These are phyloP conservation scores for Saccharomycopsis phalli DNA, from an alignment of 1,139 yeast species.

Conservation along the genomic window DNA sequence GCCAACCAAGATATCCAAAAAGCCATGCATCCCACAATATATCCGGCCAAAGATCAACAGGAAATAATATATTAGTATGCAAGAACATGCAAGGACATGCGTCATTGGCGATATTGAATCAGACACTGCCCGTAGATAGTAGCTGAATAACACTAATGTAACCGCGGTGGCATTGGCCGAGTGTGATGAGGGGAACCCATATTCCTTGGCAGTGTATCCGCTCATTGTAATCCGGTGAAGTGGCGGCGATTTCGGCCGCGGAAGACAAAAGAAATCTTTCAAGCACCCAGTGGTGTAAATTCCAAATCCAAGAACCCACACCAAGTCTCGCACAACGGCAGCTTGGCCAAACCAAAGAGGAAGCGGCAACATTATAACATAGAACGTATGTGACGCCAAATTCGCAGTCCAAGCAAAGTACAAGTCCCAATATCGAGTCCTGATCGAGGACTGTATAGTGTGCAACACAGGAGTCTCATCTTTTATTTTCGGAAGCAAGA, in stretches of 20 bases:
- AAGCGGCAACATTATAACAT: conserved; percentile 78
- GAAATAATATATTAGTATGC: conserved; percentile 41
- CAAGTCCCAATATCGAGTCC: conserved; percentile 51
- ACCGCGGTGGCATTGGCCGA: conserved; percentile 89
- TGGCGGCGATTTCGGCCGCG: conserved; percentile 91
- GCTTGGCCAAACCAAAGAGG: conserved; percentile 79
- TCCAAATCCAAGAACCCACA: conserved; percentile 75
- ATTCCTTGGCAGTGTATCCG: conserved; percentile 81
- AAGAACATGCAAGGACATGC: conserved; percentile 21
- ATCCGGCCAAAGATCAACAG: conserved; percentile 73
- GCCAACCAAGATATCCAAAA: conserved; percentile 67
- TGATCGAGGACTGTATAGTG: conserved; percentile 42
- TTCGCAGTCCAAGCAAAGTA: conserved; percentile 88
- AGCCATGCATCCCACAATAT: conserved; percentile 98
- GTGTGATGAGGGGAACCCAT: conserved; percentile 92
- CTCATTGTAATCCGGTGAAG: conserved; percentile 82
- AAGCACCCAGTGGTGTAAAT: conserved; percentile 69
- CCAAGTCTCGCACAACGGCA: conserved; percentile 55
- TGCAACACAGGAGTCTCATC: conserved; percentile 58
- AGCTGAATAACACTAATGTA: conserved; percentile 38
- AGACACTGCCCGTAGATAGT: conserved; percentile 23
- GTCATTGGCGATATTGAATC: neutral
- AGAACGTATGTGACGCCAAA: conserved; percentile 88
- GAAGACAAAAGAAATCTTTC: conserved; percentile 82
- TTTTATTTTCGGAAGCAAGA: conserved; percentile 50